phyloP scores from a whole-genome alignment of 257 asterid species.

The Anisodus acutangulus region DNA sequence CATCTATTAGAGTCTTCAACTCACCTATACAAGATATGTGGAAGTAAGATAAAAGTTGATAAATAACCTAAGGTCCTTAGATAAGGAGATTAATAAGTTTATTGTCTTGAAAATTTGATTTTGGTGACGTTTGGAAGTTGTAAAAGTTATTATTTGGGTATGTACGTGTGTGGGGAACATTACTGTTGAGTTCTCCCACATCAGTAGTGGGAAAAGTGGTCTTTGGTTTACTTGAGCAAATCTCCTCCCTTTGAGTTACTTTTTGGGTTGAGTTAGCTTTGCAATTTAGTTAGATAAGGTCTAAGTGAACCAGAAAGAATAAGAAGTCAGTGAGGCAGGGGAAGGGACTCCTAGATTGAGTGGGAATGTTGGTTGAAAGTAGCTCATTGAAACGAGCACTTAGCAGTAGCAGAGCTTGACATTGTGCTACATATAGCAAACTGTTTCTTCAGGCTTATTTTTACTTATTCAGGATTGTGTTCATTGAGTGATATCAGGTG shows the following conservation, averaged over 20 bases:
- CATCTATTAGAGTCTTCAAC: neutral
- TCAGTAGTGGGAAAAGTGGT: neutral
- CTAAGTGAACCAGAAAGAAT: neutral
- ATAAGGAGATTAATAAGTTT: conserved; percentile 4
- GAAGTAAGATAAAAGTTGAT: neutral
- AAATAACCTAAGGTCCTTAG: neutral
- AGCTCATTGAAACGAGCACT: neutral
- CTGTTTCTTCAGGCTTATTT: neutral
- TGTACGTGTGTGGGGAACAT: neutral
- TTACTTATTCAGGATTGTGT: neutral
- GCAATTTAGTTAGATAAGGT: neutral
- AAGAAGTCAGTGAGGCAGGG: neutral
- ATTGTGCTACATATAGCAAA: neutral
- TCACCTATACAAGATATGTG: neutral
- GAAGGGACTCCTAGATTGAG: neutral
- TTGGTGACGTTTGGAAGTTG: neutral
- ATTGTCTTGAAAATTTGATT: neutral
- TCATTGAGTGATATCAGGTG: neutral
- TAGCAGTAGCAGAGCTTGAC: neutral
- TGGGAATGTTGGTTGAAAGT: conserved; percentile 17
- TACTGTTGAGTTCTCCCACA: neutral
- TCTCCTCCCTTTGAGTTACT: too few relatives aligned
- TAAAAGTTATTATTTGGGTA: neutral
- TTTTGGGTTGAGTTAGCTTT: too few relatives aligned
- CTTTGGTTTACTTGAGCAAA: neutral